Base-by-base conservation (phyloP, 768 basidiomycete species). In the Neoboletus subvelutipes region DNA sequence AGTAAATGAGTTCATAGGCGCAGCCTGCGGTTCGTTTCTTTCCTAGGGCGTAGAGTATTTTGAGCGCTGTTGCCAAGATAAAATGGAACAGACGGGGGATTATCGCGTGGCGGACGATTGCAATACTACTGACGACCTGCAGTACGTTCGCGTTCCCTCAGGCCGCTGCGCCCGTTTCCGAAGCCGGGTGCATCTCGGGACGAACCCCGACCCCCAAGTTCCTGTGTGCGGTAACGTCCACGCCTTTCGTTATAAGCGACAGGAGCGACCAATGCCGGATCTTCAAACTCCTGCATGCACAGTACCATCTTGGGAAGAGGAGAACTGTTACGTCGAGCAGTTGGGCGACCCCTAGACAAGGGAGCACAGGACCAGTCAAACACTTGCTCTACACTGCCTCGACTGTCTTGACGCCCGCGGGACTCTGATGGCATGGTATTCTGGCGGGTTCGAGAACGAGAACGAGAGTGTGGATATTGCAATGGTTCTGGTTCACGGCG, bases 81-180 rank as follows among this genome's bases (percentile, higher is more conserved):
- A 36, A 41, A 40, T 39, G 43, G 15, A 41, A 33, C 20, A 20
- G 46, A 52, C 8, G 31, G 33, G 26, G 50, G 39, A 50, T 52
- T 47, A 50, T 45, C 52, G 40, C 39, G 28, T 55, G 46, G 49
- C 42, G 40, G 49, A 36, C 40, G 29, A 33, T 53, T 22, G 42
- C 37, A n/a, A 45, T 26, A 43, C 61, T 64, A 73, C 68, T 62
- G 63, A 48, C 65, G 69, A 31, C 65, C 59, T 18, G 64, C 63
- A 8, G 65, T 66, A 37, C 76, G 73, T 53, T 75, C 75, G 45
- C 78, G 75, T 40, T 76, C 74, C 64, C 81, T 60, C 49, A 89
- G 69, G 8, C 87, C 88, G 60, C 86, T 88, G 50, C 87, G 80
- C 51, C 87, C 87, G 41, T 73, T 74, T 6, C 86, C 87, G 56